A percentile compares a stretch with the other conserved stretches of the same genome.
These are phyloP conservation scores for Aspergillus tubingensis DNA, from an alignment of 2,329 filamentous ascomycete species.

Conservation along the genomic window DNA sequence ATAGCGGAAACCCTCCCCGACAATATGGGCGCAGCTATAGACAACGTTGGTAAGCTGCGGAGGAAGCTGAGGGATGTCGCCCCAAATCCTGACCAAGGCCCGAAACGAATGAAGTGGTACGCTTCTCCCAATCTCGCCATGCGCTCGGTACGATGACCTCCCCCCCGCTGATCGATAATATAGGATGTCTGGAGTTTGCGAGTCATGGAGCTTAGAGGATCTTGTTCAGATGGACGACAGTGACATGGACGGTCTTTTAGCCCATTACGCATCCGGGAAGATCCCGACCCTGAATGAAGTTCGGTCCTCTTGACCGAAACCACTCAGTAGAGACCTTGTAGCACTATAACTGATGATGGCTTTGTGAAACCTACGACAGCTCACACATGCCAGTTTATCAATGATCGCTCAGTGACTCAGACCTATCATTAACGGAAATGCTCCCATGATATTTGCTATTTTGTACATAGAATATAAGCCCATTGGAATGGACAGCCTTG, in stretches of 20 bases:
- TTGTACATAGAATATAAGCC: constrained; percentile 15
- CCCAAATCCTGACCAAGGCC: constrained; percentile 70
- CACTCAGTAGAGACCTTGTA: neutral
- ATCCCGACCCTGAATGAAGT: constrained; percentile 43
- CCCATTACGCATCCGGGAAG: constrained; percentile 62
- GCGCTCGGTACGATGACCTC: neutral
- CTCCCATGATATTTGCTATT: constrained; percentile 11
- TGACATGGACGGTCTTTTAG: constrained; percentile 80
- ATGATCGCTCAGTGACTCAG: neutral
- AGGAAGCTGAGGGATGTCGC: constrained; percentile 76
- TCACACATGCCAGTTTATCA: neutral
- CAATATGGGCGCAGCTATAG: constrained; percentile 82
- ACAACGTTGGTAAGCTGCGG: constrained; percentile 77
- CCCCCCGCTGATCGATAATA: neutral
- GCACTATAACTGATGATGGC: neutral
- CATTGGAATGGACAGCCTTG: neutral
- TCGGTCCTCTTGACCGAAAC: constrained; percentile 17
- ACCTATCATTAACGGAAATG: neutral
- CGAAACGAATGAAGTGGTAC: constrained; percentile 87
- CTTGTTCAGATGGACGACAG: constrained; percentile 78
- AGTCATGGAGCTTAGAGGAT: constrained; percentile 80
- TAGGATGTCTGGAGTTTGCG: constrained; percentile 91
- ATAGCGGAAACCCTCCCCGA: constrained; percentile 75
- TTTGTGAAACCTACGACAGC: neutral
- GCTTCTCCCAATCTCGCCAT: constrained; percentile 24